Base-by-base conservation (phyloP, 2,329 filamentous ascomycete genomes). In the Cladobotryum protrusum region DNA sequence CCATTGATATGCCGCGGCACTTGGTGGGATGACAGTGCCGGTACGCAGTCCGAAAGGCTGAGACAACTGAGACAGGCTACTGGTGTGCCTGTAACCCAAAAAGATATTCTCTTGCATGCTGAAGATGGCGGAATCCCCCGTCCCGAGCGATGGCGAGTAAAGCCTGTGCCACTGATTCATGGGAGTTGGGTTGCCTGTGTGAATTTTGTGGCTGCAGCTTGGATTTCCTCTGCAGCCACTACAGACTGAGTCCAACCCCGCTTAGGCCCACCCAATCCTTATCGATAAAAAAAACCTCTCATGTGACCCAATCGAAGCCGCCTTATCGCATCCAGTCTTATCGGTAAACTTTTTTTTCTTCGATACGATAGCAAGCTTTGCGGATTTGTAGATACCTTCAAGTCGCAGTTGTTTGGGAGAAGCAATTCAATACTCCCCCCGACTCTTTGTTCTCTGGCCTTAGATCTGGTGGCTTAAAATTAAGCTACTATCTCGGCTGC, bases 301-400 rank as follows among this genome's bases (percentile, higher is more conserved):
- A 46, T 46, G 50, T 52, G 46, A 49, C 50, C 46, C 36, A 42
- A 15, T 39, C 36, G 9, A 39, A 18, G 3, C 24, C 24, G 24
- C 11, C 24, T 29, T 15, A 39, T 18, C 36, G 12, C 36, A 18
- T 15, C 36, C 13, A 7, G 17, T 50, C 18, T 56, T 62, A 64
- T 64, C 61, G 57, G 61, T 60, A 60, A 56, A 45, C 36, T 66
- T 65, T 60, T 58, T 56, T 63, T 61, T 61, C n/a, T 59, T 58
- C 56, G 17, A 33, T 39, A 29, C 42, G 17, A 52, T 46, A 20
- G n/a, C 50, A 37, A 45, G 47, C 50, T 33, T 53, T 49, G 48
- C 46, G 43, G 52, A 50, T 46, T 51, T 48, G 57, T 54, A 43
- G 57, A 63, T 62, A 61, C 59, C 60, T 55, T 66, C 63, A 59